These are phyloP conservation scores for Pseudopyricularia cyperi DNA, from an alignment of 2,329 filamentous ascomycete genomes.

Conservation along the genomic window DNA sequence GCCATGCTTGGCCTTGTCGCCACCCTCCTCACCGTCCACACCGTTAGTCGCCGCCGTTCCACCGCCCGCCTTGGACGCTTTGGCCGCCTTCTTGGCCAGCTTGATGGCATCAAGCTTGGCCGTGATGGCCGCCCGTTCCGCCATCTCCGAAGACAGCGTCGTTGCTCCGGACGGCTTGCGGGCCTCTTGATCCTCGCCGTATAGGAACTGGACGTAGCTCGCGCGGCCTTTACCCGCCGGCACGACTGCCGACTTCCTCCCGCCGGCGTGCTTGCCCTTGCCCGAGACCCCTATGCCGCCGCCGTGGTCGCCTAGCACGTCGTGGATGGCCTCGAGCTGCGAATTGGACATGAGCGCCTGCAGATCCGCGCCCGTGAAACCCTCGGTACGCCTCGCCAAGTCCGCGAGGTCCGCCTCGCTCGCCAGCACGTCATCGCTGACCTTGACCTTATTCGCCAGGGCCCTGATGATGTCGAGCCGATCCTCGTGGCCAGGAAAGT, in stretches of 20 bases:
- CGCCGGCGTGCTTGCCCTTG: slow-evolving; percentile 11
- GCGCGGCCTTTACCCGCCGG: slow-evolving; percentile 12
- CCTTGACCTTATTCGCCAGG: slow-evolving; percentile 66
- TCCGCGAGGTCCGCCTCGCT: slow-evolving; percentile 48
- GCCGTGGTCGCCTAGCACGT: slow-evolving; percentile 57
- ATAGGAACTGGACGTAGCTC: slow-evolving; percentile 74
- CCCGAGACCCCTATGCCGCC: slow-evolving; percentile 9
- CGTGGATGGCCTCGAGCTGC: slow-evolving; percentile 92
- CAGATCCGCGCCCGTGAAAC: slow-evolving; percentile 87
- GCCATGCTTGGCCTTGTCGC: slow-evolving; percentile 5
- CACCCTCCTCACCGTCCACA: slow-evolving; percentile 9
- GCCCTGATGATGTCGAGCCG: slow-evolving; percentile 79
- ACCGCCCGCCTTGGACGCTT: slow-evolving; percentile 16
- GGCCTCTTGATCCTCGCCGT: slow-evolving; percentile 47
- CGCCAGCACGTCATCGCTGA: slow-evolving; percentile 52
- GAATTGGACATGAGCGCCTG: slow-evolving; percentile 94
- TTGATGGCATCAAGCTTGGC: slow-evolving; percentile 67
- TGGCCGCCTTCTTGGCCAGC: slow-evolving; percentile 35
- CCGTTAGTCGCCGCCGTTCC: slow-evolving; percentile 11
- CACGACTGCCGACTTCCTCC: slow-evolving; percentile 16
- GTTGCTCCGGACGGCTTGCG: slow-evolving; percentile 24
- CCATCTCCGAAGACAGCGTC: slow-evolving; percentile 41
- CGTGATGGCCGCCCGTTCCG: slow-evolving; percentile 65
- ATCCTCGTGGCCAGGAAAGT: slow-evolving; percentile 70
- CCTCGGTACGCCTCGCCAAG: slow-evolving; percentile 68